Evolutionary conservation across 2,329 filamentous ascomycete species (phyloP), one percentile per base, ranked within the genome.

Genomic region (Neurospora sp.): DNA sequence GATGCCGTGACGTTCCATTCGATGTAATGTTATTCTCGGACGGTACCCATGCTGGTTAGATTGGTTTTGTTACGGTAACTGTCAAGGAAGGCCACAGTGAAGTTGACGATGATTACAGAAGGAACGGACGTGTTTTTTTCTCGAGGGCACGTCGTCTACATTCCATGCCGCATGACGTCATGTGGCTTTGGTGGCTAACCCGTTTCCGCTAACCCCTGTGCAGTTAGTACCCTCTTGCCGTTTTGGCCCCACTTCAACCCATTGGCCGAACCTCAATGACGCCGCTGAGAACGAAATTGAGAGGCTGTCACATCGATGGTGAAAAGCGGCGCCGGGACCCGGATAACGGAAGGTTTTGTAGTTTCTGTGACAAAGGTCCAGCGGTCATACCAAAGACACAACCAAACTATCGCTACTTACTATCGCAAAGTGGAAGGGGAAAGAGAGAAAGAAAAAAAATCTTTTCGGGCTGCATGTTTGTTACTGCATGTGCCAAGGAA

Each of bases 111-210:
- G 23, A 62, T 36, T 33, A 62, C 52, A 62, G 23, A 33, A 62
- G 52, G 52, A 17, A 62, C 23, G 23, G 12, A 62, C 12, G 52
- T 62, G 23, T 57, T 28, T 57, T 28, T 57, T 33, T 8, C 19
- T 57, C 1, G 19, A 57, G 12, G 46, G 46, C 46, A 33, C 52
- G 28, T 62, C 52, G 43, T 46, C 43, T 17, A 33, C 23, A 33
- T 8, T 17, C 23, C 28, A 46, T 66, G 70, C 37, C 19, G 28
- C 10, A 69, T 73, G 72, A 73, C 69, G 72, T 73, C 72, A 71
- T 68, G 52, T 66, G 70, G 70, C 70, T 67, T 68, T 46, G 52
- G 70, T 41, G 67, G 43, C 39, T 37, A n/a, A 67, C 67, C 67
- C 70, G 69, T 67, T 67, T 70, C 66, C 66, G 71, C 19, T 28